phyloP scores from a whole-genome alignment of 139 green algal genomes.

The Picochlorum sp. region DNA sequence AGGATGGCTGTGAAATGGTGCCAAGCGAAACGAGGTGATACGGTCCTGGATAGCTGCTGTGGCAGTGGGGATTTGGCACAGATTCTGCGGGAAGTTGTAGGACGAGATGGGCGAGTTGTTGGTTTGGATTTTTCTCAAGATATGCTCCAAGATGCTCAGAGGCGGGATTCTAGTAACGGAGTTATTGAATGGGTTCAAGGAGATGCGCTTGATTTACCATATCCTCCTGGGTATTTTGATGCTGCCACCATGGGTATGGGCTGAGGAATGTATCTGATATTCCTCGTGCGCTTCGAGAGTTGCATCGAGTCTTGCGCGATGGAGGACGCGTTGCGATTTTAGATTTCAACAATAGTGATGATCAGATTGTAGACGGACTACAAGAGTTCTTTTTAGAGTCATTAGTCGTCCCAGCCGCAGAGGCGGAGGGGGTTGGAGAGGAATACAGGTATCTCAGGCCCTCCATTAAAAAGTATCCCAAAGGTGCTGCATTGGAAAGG shows the following conservation, averaged over 20 bases:
- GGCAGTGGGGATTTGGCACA: slow-evolving; percentile 87
- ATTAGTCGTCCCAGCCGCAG: slow-evolving; percentile 82
- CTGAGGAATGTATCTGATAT: slow-evolving; percentile 84
- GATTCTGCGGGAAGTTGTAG: slow-evolving; percentile 69
- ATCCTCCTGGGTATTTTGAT: slow-evolving; percentile 72
- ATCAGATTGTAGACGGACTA: slow-evolving; percentile 36
- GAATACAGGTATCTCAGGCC: slow-evolving; percentile 90
- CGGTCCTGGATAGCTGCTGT: slow-evolving; percentile 86
- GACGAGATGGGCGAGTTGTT: slow-evolving; percentile 58
- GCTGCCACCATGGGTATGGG: slow-evolving; percentile 91
- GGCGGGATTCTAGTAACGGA: neutral
- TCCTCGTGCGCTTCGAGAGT: slow-evolving; percentile 48
- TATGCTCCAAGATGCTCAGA: slow-evolving; percentile 67
- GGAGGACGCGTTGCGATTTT: slow-evolving; percentile 70
- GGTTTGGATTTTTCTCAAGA: slow-evolving; percentile 89
- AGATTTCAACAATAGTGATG: slow-evolving; percentile 93
- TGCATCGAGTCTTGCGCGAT: slow-evolving; percentile 78
- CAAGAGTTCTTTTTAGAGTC: slow-evolving; percentile 63
- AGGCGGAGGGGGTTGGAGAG: slow-evolving; percentile 51
- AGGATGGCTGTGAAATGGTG: slow-evolving; percentile 83
- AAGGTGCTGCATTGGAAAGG: slow-evolving; percentile 54
- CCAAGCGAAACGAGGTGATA: slow-evolving; percentile 40
- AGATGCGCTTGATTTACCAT: slow-evolving; percentile 87
- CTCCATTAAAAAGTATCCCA: slow-evolving; percentile 83
- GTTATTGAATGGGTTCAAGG: slow-evolving; percentile 73